These are phyloP conservation scores for Cicer pinnatifidum DNA, from an alignment of 306 rosid species.

Conservation along the genomic window DNA sequence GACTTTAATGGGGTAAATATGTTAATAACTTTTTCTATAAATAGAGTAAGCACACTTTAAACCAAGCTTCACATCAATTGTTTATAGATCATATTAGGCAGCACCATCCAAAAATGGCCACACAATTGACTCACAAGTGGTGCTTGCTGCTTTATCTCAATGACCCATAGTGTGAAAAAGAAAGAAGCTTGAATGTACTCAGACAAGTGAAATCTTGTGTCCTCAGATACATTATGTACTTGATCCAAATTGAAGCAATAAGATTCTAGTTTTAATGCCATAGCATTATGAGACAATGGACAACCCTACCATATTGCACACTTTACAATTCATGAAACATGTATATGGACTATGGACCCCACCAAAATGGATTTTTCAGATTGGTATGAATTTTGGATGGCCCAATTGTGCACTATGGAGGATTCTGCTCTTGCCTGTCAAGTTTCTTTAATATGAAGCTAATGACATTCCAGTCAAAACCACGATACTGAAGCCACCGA, in stretches of 20 bases:
- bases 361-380: slow-evolving; percentile 48
- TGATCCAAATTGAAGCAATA: slow-evolving; percentile 42
- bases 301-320: slow-evolving; percentile 49
- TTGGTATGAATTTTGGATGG: slow-evolving; percentile 27
- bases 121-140: slow-evolving; percentile 26
- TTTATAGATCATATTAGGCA: slow-evolving; percentile 26
- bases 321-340: slow-evolving; percentile 35
- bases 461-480: slow-evolving; percentile 76
- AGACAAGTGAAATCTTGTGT: slow-evolving; percentile 42
- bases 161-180: slow-evolving; percentile 29
- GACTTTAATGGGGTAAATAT: slow-evolving; percentile 39
- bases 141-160: slow-evolving; percentile 46
- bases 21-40: neutral
- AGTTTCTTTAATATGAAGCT: slow-evolving; percentile 63
- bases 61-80: slow-evolving; percentile 33
- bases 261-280: slow-evolving; percentile 45
- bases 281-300: slow-evolving; percentile 44
- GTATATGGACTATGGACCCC: slow-evolving; percentile 54
- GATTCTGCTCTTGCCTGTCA: slow-evolving; percentile 54
- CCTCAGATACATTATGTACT: slow-evolving; percentile 19
- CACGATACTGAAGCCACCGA: slow-evolving; percentile 85
- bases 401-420: slow-evolving; percentile 51
- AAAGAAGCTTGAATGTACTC: slow-evolving; percentile 39
- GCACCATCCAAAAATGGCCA: slow-evolving; percentile 37
- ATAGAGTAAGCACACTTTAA: slow-evolving; percentile 37